phyloP scores from a whole-genome alignment of 1,139 yeast species.

The Lodderomyces theae region DNA sequence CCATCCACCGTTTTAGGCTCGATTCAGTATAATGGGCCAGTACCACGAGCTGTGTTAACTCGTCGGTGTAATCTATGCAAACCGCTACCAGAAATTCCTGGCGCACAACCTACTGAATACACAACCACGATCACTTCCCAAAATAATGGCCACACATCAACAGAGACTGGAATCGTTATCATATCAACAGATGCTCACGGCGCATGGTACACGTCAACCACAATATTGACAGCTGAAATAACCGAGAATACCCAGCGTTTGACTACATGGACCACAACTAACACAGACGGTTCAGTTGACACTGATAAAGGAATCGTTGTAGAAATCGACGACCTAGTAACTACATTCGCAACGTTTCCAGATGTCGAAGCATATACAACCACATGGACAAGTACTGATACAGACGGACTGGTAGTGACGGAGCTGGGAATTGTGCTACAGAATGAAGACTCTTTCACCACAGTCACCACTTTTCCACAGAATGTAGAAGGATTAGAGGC shows the following conservation, averaged over 20 bases:
- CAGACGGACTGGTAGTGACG: too few species aligned
- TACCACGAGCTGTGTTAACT: conserved; percentile 13
- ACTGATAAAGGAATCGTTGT: conserved; percentile 18
- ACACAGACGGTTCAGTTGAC: conserved; percentile 6
- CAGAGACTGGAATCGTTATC: conserved; percentile 13
- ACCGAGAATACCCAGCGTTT: conserved; percentile 5
- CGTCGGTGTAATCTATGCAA: conserved; percentile 14
- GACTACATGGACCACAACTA: conserved; percentile 6
- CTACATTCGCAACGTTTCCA: conserved; percentile 6
- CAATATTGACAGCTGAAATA: conserved; percentile 9
- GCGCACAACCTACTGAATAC: conserved; percentile 8
- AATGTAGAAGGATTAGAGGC: background rate
- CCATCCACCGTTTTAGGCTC: conserved; percentile 11
- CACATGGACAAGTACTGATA: background rate
- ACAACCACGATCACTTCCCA: conserved; percentile 18
- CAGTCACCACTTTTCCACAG: background rate
- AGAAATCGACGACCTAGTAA: conserved; percentile 6
- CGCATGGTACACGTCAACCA: conserved; percentile 8
- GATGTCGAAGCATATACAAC: conserved; percentile 4
- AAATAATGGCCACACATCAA: conserved; percentile 17
- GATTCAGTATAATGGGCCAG: conserved; percentile 13
- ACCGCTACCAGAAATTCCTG: conserved; percentile 16
- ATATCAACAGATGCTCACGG: conserved; percentile 3
- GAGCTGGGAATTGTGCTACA: too few species aligned
- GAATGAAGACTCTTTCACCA: too few species aligned